phyloP scores from a whole-genome alignment of 2,329 filamentous ascomycete genomes.

The Pyrenophora tritici-repentis region DNA sequence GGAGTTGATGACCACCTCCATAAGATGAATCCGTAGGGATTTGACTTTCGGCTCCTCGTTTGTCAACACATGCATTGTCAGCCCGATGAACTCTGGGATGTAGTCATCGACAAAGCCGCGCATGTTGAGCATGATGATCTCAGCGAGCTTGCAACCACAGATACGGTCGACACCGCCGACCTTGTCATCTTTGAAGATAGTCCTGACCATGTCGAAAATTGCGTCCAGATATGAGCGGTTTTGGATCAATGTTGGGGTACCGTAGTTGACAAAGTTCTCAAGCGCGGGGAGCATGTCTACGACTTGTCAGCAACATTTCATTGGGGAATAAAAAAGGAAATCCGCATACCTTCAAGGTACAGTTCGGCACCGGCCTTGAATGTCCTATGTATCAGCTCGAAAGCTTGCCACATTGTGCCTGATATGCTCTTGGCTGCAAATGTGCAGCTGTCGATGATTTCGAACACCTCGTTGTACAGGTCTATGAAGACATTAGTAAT shows the following conservation, averaged over 20 bases:
- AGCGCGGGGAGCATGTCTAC: constrained; percentile 93
- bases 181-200: constrained; percentile 91
- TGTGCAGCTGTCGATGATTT: constrained; percentile 99
- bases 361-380: constrained; percentile 97
- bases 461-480: constrained; percentile 96
- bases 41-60: constrained; percentile 82
- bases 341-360: constrained; percentile 72
- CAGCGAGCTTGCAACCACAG: constrained; percentile 95
- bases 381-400: constrained; percentile 93
- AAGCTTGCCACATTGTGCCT: constrained; percentile 97
- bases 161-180: constrained; percentile 93
- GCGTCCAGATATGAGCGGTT: constrained; percentile 87
- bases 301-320: constrained; percentile 12
- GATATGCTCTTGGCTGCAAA: constrained; percentile 97
- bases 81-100: constrained; percentile 83
- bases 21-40: constrained; percentile 91
- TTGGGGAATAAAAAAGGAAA: neutral
- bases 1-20: constrained; percentile 98
- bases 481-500: constrained; percentile 57
- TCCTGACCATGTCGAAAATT: constrained; percentile 89
- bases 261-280: constrained; percentile 97
- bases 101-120: constrained; percentile 86
- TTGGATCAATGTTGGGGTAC: constrained; percentile 76
- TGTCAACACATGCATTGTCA: constrained; percentile 83
- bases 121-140: constrained; percentile 95